These are phyloP conservation scores for Colletotrichum agaves DNA, from an alignment of 2,329 filamentous ascomycete species.

Conservation along the genomic window DNA sequence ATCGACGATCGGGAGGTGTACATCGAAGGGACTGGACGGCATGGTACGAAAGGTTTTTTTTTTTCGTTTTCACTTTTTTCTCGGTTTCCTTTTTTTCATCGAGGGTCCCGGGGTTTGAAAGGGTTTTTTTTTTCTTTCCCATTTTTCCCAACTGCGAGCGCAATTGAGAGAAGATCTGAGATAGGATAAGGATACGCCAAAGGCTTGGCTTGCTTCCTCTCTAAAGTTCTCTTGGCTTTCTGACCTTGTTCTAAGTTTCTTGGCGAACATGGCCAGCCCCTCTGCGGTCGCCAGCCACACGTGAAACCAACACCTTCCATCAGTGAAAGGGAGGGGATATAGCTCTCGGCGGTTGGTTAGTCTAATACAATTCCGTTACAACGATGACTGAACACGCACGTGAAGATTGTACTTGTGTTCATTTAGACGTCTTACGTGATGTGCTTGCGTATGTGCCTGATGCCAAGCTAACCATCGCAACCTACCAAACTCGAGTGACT, in stretches of 20 bases:
- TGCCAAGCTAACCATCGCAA: too few relatives aligned
- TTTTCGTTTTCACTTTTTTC: background rate
- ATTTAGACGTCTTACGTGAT: too few relatives aligned
- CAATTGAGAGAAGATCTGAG: background rate
- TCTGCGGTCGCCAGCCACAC: conserved; percentile 1
- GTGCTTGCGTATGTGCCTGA: too few relatives aligned
- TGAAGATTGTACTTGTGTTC: background rate
- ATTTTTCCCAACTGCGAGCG: background rate
- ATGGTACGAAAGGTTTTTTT: conserved; percentile 29
- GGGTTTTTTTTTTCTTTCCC: too few relatives aligned
- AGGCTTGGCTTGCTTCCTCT: conserved; percentile 8
- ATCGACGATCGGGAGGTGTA: conserved; percentile 23
- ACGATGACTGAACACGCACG: background rate
- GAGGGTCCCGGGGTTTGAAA: background rate
- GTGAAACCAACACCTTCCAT: conserved; percentile 10
- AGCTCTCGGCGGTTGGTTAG: background rate
- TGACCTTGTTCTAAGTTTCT: background rate
- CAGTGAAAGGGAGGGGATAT: background rate
- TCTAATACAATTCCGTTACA: conserved; percentile 1
- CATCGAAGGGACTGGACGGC: conserved; percentile 28
- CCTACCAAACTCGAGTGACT: too few relatives aligned
- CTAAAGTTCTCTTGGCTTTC: background rate
- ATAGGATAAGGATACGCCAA: background rate
- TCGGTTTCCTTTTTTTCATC: background rate
- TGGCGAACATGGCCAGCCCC: background rate